Conservation (phyloP, 2,329 filamentous ascomycete species). For the Fusarium fujikuroi region DNA sequence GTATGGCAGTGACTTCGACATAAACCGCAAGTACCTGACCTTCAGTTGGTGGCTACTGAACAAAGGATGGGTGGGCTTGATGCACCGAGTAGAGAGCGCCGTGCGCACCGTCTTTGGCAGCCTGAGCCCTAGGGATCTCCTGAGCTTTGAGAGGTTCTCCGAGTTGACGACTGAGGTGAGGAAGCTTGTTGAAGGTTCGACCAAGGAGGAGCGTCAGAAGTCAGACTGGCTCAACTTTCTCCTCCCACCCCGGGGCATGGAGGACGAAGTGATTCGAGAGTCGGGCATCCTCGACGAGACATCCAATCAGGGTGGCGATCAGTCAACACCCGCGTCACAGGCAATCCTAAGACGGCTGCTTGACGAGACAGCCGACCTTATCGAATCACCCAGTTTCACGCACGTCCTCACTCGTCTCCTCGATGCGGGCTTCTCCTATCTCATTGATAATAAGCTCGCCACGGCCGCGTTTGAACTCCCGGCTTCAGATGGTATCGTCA, state of each 20-base stretch:
- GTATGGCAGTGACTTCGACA: slow-evolving; percentile 94
- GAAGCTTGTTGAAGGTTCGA: slow-evolving; percentile 80
- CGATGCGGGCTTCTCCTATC: slow-evolving; percentile 84
- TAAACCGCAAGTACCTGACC: slow-evolving; percentile 92
- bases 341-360: slow-evolving; percentile 81
- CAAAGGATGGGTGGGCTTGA: slow-evolving; percentile 84
- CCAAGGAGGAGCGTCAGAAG: slow-evolving; percentile 53
- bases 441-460: slow-evolving; percentile 85
- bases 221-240: slow-evolving; percentile 84
- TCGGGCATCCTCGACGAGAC: slow-evolving; percentile 78
- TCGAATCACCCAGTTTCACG: slow-evolving; percentile 91
- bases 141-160: slow-evolving; percentile 82
- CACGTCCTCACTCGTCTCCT: slow-evolving; percentile 88
- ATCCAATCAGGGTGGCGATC: slow-evolving; percentile 44
- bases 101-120: slow-evolving; percentile 91
- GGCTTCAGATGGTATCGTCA: slow-evolving; percentile 47
- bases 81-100: slow-evolving; percentile 82
- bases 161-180: slow-evolving; percentile 85
- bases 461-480: slow-evolving; percentile 77
- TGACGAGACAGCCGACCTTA: slow-evolving; percentile 94
- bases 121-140: slow-evolving; percentile 87
- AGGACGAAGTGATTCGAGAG: slow-evolving; percentile 85
- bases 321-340: slow-evolving; percentile 57
- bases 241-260: slow-evolving; percentile 80
- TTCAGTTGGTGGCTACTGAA: slow-evolving; percentile 99